A percentile compares a stretch with the other conserved stretches of the same genome.
Evolutionary conservation across 208 protist genomes (phyloP).

Genomic region (Eutreptiella sp.): DNA sequence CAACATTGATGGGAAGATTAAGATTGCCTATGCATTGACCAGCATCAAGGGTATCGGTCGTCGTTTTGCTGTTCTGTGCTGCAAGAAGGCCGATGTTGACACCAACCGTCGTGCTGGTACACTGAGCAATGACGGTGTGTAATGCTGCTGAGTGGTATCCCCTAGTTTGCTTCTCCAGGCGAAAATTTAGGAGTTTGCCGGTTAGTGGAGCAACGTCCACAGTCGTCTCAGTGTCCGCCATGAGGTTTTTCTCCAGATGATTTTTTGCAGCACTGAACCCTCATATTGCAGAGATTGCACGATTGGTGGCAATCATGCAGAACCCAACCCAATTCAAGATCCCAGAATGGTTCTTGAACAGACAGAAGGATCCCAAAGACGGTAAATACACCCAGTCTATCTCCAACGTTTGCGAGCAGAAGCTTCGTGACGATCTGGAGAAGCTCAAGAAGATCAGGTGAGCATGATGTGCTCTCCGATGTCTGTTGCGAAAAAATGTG

Average conservation of each 20-base stretch:
- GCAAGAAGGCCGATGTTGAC: slow-evolving; percentile 98
- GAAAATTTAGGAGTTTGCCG: slow-evolving; percentile 1
- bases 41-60: slow-evolving; percentile 98
- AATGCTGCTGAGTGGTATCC: neutral
- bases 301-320: slow-evolving; percentile 93
- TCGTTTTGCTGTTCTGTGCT: slow-evolving; percentile 95
- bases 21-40: slow-evolving; percentile 95
- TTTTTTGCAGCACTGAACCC: too few species aligned
- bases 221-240: too few species aligned
- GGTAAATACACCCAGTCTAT: slow-evolving; percentile 95
- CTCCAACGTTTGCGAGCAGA: slow-evolving; percentile 92
- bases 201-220: too few species aligned
- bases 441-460: slow-evolving; percentile 99
- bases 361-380: slow-evolving; percentile 95
- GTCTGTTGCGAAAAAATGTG: neutral
- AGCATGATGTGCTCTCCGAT: slow-evolving; percentile 27
- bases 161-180: neutral
- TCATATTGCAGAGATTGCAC: slow-evolving; percentile 89
- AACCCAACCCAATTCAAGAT: slow-evolving; percentile 98
- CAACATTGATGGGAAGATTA: slow-evolving; percentile 96
- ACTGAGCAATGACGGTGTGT: slow-evolving; percentile 62
- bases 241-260: too few species aligned
- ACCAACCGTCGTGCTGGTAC: slow-evolving; percentile 87
- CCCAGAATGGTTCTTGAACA: slow-evolving; percentile 99
- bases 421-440: slow-evolving; percentile 98